Evolutionary conservation across 108 stramenopile genomes (phyloP).

Genomic region (Skeletonema grethae): DNA sequence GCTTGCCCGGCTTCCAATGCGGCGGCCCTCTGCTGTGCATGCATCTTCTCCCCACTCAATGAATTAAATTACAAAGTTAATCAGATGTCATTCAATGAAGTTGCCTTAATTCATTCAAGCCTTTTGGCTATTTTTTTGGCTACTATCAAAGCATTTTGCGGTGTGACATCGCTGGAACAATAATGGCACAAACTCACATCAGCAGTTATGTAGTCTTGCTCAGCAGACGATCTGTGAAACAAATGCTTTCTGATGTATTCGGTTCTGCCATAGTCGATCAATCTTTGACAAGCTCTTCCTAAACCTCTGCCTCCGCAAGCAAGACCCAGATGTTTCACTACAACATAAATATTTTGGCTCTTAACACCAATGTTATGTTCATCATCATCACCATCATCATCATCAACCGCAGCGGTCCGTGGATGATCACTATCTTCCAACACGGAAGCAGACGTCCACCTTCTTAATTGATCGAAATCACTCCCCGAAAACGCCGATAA

Average conservation of each 20-base stretch:
- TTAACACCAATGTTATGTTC: slow-evolving; percentile 4
- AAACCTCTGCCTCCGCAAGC: slow-evolving; percentile 74
- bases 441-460: slow-evolving; percentile 72
- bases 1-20: too few species aligned
- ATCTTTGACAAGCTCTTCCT: slow-evolving; percentile 82
- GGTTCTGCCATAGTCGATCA: slow-evolving; percentile 77
- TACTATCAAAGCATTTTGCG: slow-evolving; percentile 76
- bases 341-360: slow-evolving; percentile 17
- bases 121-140: too few species aligned
- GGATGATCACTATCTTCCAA: slow-evolving; percentile 29
- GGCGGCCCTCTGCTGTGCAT: too few species aligned
- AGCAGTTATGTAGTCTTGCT: slow-evolving; percentile 8
- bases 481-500: slow-evolving; percentile 55
- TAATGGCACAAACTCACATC: slow-evolving; percentile 56
- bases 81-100: too few species aligned
- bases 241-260: slow-evolving; percentile 62
- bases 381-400: slow-evolving; percentile 32
- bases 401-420: slow-evolving; percentile 13
- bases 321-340: slow-evolving; percentile 57
- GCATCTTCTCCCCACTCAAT: too few species aligned
- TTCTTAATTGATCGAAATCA: slow-evolving; percentile 75
- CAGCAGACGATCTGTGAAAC: slow-evolving; percentile 18
- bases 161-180: slow-evolving; percentile 64
- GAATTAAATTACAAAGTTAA: too few species aligned
- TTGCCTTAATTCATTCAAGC: neutral